Percentiles rank a stretch among this genome's conserved stretches.
Evolutionary conservation across 2,329 filamentous ascomycete genomes (phyloP).

Genomic region (Zymoseptoria crescenta): DNA sequence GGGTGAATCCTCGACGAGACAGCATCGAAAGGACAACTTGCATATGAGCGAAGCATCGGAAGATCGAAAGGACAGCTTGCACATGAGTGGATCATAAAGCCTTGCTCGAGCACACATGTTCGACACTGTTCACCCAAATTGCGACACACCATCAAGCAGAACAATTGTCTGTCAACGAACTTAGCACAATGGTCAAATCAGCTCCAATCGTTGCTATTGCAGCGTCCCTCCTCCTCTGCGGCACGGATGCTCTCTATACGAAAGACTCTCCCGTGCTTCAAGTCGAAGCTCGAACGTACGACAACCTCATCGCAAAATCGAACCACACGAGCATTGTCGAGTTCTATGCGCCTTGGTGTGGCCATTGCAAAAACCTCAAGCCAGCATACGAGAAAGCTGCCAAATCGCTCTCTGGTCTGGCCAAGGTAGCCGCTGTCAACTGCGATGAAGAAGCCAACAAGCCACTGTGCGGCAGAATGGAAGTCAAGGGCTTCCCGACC

Average conservation of each 20-base stretch:
- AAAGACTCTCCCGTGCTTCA: conserved; percentile 84
- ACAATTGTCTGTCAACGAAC: neutral
- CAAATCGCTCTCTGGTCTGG: conserved; percentile 78
- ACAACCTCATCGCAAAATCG: conserved; percentile 73
- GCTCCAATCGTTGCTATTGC: conserved; percentile 42
- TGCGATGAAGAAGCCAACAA: conserved; percentile 95
- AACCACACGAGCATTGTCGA: conserved; percentile 60
- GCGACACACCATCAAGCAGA: neutral
- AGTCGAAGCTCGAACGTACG: conserved; percentile 69
- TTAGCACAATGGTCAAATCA: conserved; percentile 17
- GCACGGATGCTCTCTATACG: conserved; percentile 67
- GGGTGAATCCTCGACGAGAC: neutral
- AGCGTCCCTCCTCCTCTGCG: conserved; percentile 54
- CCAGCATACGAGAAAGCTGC: conserved; percentile 93
- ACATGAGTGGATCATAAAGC: neutral
- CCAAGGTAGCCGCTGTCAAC: conserved; percentile 88
- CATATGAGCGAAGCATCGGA: neutral
- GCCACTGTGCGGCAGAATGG: conserved; percentile 72
- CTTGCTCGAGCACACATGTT: neutral
- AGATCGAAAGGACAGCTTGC: neutral
- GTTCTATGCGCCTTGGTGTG: conserved; percentile 98
- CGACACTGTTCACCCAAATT: neutral
- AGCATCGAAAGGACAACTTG: conserved; percentile 14
- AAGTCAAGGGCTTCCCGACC: conserved; percentile 89
- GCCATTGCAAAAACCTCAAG: conserved; percentile 92